phyloP scores from a whole-genome alignment of 1,284 basidiomycete genomes.

The Sanguinoderma infundibulare region DNA sequence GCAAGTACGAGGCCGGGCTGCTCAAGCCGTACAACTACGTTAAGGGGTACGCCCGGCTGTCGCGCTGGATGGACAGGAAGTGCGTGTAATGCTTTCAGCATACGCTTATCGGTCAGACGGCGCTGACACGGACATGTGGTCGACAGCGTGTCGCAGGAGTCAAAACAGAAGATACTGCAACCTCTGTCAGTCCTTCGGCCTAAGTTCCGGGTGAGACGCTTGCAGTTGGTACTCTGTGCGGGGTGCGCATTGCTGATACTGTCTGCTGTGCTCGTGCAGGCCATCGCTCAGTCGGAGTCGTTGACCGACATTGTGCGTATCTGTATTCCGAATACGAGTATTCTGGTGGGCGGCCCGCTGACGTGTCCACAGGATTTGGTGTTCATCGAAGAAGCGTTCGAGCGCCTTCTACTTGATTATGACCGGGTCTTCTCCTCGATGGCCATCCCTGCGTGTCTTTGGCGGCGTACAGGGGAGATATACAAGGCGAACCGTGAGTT shows the following conservation, averaged over 20 bases:
- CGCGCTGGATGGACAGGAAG: constrained; percentile 96
- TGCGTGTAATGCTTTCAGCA: constrained; percentile 38
- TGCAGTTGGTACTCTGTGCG: neutral
- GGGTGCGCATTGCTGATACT: constrained; percentile 13
- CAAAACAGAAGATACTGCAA: constrained; percentile 88
- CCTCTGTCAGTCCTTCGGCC: constrained; percentile 91
- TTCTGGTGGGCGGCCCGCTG: constrained; percentile 11
- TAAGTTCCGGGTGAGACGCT: constrained; percentile 78
- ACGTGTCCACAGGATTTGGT: constrained; percentile 77
- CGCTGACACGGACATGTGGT: neutral
- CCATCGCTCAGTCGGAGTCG: constrained; percentile 78
- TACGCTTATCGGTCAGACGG: neutral
- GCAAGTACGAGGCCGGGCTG: constrained; percentile 96
- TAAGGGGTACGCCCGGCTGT: constrained; percentile 88
- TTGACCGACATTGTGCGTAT: constrained; percentile 80
- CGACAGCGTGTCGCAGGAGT: constrained; percentile 82
- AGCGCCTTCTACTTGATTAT: constrained; percentile 93
- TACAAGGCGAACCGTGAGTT: constrained; percentile 98
- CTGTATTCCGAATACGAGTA: neutral
- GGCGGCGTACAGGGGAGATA: constrained; percentile 97
- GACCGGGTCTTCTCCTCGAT: constrained; percentile 95
- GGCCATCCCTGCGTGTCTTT: constrained; percentile 96
- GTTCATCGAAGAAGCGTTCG: constrained; percentile 97
- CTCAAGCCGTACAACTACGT: constrained; percentile 97
- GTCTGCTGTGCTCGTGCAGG: constrained; percentile 44